Percentiles rank a stretch among this genome's conserved stretches.
These are phyloP conservation scores for Acer campestre DNA, from an alignment of 345 rosid species.

Conservation along the genomic window DNA sequence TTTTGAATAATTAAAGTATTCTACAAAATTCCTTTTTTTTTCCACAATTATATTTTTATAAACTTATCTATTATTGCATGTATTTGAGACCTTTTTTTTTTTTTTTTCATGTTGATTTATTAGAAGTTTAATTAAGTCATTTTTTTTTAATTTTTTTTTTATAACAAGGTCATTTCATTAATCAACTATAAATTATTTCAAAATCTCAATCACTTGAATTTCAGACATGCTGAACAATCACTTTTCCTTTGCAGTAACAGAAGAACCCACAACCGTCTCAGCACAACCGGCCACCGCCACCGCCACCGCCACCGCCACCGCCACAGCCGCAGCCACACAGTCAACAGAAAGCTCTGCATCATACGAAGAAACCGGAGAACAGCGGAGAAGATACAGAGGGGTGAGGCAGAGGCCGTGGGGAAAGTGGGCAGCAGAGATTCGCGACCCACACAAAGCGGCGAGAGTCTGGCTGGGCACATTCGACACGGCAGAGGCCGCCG, in stretches of 20 bases:
- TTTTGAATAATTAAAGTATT: neutral
- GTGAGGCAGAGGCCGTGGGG: constrained; percentile 94
- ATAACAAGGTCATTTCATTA: too few relatives aligned
- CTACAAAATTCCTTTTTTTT: neutral
- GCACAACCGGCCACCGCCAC: constrained; percentile 18
- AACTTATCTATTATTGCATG: constrained; percentile 23
- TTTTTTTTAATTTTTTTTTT: too few relatives aligned
- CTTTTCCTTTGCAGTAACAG: constrained; percentile 23
- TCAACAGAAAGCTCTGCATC: constrained; percentile 22
- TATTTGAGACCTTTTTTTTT: neutral
- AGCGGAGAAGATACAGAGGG: constrained; percentile 72
- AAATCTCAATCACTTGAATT: constrained; percentile 15
- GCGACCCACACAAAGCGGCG: constrained; percentile 82
- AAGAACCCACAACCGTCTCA: constrained; percentile 30
- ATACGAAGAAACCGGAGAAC: constrained; percentile 44
- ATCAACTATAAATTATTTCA: neutral
- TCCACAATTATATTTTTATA: neutral
- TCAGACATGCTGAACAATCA: neutral
- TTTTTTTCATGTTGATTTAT: constrained; percentile 7
- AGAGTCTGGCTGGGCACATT: constrained; percentile 93
- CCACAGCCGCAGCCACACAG: constrained; percentile 4
- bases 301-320: neutral
- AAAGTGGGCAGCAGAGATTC: constrained; percentile 92
- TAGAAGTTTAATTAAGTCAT: neutral
- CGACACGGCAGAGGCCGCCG: constrained; percentile 83